These are phyloP conservation scores for Nitzschia sp. DNA, from an alignment of 108 stramenopile species.

Conservation along the genomic window DNA sequence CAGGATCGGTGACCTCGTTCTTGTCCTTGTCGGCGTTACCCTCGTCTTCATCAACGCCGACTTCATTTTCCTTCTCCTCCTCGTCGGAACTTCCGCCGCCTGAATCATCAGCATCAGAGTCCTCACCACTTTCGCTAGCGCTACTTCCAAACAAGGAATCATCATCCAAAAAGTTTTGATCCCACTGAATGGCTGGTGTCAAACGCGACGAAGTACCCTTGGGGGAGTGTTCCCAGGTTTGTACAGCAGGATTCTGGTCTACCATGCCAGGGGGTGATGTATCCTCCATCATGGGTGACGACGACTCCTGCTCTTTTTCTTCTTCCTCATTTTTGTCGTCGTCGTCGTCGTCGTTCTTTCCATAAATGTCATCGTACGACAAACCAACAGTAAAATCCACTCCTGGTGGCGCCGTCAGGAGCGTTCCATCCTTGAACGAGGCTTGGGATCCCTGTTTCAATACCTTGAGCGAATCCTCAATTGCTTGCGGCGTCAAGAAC, in stretches of 20 bases:
- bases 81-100: slow-evolving; percentile 22
- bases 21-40: background rate
- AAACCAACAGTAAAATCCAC: slow-evolving; percentile 64
- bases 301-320: background rate
- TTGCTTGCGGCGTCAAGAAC: slow-evolving; percentile 49
- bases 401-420: slow-evolving; percentile 75
- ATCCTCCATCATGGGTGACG: background rate
- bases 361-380: slow-evolving; percentile 64
- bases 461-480: slow-evolving; percentile 43
- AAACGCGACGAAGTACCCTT: background rate
- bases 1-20: no score
- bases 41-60: slow-evolving; percentile 12
- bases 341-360: slow-evolving; percentile 18
- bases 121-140: slow-evolving; percentile 31
- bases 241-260: background rate
- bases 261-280: background rate
- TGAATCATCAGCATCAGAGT: slow-evolving; percentile 27
- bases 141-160: slow-evolving; percentile 83
- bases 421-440: slow-evolving; percentile 63
- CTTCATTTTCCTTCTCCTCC: slow-evolving; percentile 25
- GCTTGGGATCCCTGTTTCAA: slow-evolving; percentile 55
- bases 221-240: background rate
- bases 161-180: slow-evolving; percentile 67
- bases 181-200: slow-evolving; percentile 31
- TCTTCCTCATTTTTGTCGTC: background rate